These are phyloP conservation scores for Harringtonia lauricola DNA, from an alignment of 2,329 filamentous ascomycete species.

Conservation along the genomic window DNA sequence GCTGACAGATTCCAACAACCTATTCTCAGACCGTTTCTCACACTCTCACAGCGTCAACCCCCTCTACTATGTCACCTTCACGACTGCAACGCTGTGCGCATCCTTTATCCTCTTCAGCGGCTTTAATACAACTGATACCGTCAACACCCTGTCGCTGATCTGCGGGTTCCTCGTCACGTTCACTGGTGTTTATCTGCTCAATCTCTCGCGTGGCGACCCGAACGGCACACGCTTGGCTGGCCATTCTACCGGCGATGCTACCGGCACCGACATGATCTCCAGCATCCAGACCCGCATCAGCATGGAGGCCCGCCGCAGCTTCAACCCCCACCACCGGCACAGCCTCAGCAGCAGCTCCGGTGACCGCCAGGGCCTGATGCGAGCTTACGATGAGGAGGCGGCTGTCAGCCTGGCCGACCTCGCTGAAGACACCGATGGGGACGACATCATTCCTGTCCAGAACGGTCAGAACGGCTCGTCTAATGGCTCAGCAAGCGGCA, in stretches of 20 bases:
- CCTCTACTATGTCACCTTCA: conserved; percentile 95
- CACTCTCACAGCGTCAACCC: conserved; percentile 65
- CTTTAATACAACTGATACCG: conserved; percentile 87
- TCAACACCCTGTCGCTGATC: conserved; percentile 85
- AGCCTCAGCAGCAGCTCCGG: conserved; percentile 53
- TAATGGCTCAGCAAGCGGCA: conserved; percentile 19
- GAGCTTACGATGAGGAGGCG: conserved; percentile 79
- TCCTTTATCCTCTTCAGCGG: conserved; percentile 94
- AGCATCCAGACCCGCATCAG: conserved; percentile 82
- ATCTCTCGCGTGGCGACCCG: conserved; percentile 86
- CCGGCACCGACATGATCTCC: conserved; percentile 84
- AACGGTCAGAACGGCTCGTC: conserved; percentile 32
- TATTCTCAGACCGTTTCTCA: neutral
- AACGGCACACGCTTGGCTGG: conserved; percentile 60
- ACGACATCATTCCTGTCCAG: conserved; percentile 28
- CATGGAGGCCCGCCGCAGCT: conserved; percentile 80
- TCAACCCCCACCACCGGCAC: conserved; percentile 38
- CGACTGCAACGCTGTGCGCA: conserved; percentile 83
- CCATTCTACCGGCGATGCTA: conserved; percentile 57
- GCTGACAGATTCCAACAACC: neutral
- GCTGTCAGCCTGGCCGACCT: conserved; percentile 68
- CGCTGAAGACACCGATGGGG: conserved; percentile 64
- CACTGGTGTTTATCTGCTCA: conserved; percentile 87
- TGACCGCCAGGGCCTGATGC: conserved; percentile 75
- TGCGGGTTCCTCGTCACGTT: conserved; percentile 94